These are phyloP conservation scores for Cyclocybe aegerita DNA, from an alignment of 768 basidiomycete species.

Conservation along the genomic window DNA sequence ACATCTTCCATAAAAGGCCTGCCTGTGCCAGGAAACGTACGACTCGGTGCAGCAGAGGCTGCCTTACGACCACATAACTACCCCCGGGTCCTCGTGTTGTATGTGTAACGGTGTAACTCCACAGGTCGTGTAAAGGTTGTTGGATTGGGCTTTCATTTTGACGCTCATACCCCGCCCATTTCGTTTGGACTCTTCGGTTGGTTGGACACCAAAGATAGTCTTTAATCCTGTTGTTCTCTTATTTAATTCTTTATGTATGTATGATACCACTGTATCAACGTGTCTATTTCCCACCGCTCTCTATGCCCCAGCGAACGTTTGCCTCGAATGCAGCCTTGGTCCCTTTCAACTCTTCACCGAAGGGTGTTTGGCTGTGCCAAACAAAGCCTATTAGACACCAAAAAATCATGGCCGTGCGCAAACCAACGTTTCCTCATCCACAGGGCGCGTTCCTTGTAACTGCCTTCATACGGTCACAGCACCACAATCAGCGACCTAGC, in stretches of 20 bases:
- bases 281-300: not conserved
- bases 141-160: too few relatives aligned
- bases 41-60: too few relatives aligned
- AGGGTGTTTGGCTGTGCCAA: slow-evolving; percentile 33
- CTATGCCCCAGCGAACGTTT: not conserved
- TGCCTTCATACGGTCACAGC: slow-evolving; percentile 10
- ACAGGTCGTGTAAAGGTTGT: too few relatives aligned
- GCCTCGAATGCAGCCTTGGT: not conserved
- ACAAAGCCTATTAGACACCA: slow-evolving; percentile 41
- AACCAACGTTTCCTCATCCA: slow-evolving; percentile 32
- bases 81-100: too few relatives aligned
- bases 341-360: not conserved
- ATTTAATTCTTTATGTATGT: slow-evolving; percentile 8
- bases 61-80: too few relatives aligned
- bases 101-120: too few relatives aligned
- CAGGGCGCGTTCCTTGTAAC: slow-evolving; percentile 22
- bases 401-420: slow-evolving; percentile 45
- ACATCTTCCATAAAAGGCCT: too few relatives aligned
- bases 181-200: too few relatives aligned
- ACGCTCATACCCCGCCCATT: too few relatives aligned
- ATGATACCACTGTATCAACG: slow-evolving; percentile 4
- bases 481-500: slow-evolving; percentile 13
- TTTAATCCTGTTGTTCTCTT: not conserved
- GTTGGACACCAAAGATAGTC: not conserved
- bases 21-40: too few relatives aligned